These are phyloP conservation scores for Nemania sp. DNA, from an alignment of 2,329 filamentous ascomycete genomes.

Conservation along the genomic window DNA sequence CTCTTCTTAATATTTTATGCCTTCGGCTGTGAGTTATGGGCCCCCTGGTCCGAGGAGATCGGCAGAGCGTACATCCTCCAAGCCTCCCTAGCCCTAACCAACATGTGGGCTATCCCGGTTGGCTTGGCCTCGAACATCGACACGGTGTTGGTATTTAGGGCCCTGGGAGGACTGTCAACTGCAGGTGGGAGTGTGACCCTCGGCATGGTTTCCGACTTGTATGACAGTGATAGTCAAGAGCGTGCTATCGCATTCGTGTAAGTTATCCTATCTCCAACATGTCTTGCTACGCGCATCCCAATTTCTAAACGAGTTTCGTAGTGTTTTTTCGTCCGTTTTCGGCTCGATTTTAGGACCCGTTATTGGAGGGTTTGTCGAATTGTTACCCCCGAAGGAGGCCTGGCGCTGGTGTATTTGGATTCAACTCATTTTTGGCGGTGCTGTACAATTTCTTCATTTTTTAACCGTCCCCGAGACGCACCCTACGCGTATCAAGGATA, in stretches of 20 bases:
- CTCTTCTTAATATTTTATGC: conserved; percentile 84
- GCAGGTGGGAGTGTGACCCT: conserved; percentile 80
- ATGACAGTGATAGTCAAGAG: conserved; percentile 77
- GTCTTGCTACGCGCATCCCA: neutral
- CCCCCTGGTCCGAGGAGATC: conserved; percentile 86
- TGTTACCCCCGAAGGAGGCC: conserved; percentile 60
- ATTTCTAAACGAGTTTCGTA: conserved; percentile 5
- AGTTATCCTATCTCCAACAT: conserved; percentile 29
- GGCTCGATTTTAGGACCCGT: conserved; percentile 82
- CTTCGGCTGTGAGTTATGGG: conserved; percentile 90
- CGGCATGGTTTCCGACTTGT: conserved; percentile 81
- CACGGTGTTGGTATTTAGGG: conserved; percentile 76
- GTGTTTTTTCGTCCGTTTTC: conserved; percentile 81
- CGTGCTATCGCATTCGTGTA: conserved; percentile 78
- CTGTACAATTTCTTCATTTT: conserved; percentile 75
- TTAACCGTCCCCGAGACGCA: conserved; percentile 82
- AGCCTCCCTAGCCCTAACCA: conserved; percentile 78
- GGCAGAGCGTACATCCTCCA: conserved; percentile 83
- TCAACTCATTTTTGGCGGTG: conserved; percentile 80
- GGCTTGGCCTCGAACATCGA: conserved; percentile 79
- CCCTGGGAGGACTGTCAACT: conserved; percentile 76
- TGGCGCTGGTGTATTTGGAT: conserved; percentile 85
- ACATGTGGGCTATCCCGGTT: conserved; percentile 80
- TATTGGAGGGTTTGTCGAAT: conserved; percentile 80
- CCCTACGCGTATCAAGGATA: conserved; percentile 80